These are phyloP conservation scores for Umbelopsis sp. DNA, from an alignment of 371 early-diverging fungal species.

Conservation along the genomic window DNA sequence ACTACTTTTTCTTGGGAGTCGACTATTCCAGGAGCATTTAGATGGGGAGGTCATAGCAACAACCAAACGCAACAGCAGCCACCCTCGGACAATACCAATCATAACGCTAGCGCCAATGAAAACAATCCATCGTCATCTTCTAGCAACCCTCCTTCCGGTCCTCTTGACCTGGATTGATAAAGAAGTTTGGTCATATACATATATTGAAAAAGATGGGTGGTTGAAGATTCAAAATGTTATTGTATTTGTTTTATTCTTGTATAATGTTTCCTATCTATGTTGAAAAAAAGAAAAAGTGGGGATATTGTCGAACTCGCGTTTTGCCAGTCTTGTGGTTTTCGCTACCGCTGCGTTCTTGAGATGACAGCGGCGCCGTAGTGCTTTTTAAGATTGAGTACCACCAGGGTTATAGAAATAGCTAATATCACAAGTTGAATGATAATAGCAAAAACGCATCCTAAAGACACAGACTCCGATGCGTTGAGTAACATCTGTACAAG, in stretches of 20 bases:
- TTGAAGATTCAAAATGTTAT: neutral
- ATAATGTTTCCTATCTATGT: conserved; percentile 2
- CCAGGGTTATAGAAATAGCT: conserved; percentile 38
- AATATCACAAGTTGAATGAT: conserved; percentile 48
- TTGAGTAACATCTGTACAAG: conserved; percentile 51
- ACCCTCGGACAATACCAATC: conserved; percentile 15
- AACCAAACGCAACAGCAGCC: conserved; percentile 2
- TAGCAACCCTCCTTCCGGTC: conserved; percentile 19
- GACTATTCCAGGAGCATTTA: conserved; percentile 32
- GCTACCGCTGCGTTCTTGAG: neutral
- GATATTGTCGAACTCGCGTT: neutral
- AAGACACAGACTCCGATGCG: conserved; percentile 36
- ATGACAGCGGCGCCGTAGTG: conserved; percentile 22
- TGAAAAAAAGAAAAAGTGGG: neutral
- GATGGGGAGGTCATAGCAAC: conserved; percentile 32
- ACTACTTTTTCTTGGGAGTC: conserved; percentile 25
- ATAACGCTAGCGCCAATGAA: conserved; percentile 7
- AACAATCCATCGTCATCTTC: conserved; percentile 14
- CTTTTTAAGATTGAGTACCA: conserved; percentile 34
- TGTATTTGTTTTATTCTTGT: conserved; percentile 13
- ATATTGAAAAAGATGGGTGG: neutral
- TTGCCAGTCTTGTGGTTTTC: neutral
- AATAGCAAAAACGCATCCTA: conserved; percentile 59
- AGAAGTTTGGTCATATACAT: neutral
- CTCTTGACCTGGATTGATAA: conserved; percentile 8